Base-by-base conservation (phyloP, 2,329 filamentous ascomycete genomes). In the Onygenales sp. region DNA sequence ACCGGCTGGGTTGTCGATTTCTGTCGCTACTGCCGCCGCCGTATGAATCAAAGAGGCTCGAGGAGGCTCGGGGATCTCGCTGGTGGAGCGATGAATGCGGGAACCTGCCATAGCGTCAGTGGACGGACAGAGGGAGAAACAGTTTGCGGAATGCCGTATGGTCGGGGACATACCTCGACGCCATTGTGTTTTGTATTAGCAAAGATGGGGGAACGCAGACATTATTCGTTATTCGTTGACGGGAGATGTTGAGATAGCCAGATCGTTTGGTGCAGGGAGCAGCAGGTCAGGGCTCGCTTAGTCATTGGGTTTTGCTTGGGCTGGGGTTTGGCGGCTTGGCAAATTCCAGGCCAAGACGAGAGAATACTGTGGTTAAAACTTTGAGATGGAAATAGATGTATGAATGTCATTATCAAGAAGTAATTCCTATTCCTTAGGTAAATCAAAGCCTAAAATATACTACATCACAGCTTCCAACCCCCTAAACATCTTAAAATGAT, bases 1-100 rank as follows among this genome's bases (percentile, higher is more conserved):
- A 72, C 55, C 64, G 66, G 55, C 67, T 71, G 27, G 61, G 60
- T 3, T 70, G 68, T 33, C 69, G 64, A 31, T 69, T 65, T 48
- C 69, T 60, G 58, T 72, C 70, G 56, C 71, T 58, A 56, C 75
- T 74, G 61, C 79, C 78, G 58, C 79, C 82, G 58, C 79, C 82
- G 71, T 89, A 90, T 61, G 84, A 83, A 60, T 86, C 85, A 72
- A 90, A 90, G 59, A 90, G 82, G 60, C 84, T 83, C 66, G 81
- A 85, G 65, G 86, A 69, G 77, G 64, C 82, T 79, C 74, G 88
- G 78, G 74, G 86, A 80, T 73, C 70, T 53, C 70, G 69, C 75
- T 89, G 86, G 69, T 89, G 86, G 57, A 89, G 80, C 60, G 78
- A 79, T 47, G 83, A 85, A 62, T 78, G 72, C 61, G 81, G 78